phyloP scores from a whole-genome alignment of 2,329 filamentous ascomycete genomes.

The Rhinocladiella mackenziei region DNA sequence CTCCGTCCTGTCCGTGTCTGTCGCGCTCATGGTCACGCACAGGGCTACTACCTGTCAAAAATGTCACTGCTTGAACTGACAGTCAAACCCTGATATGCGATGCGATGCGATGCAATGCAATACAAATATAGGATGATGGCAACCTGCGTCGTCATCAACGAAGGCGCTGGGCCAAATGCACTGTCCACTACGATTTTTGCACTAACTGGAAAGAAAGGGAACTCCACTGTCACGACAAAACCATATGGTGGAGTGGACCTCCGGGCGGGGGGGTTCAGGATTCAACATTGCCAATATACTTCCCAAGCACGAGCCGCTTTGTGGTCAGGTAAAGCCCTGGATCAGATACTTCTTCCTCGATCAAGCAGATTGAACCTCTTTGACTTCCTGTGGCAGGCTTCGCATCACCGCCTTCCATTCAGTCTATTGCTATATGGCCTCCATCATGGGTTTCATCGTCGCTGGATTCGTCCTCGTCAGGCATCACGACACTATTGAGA shows the following conservation, averaged over 20 bases:
- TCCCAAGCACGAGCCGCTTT: constrained; percentile 14
- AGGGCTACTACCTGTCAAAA: too few species aligned
- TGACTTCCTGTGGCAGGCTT: constrained; percentile 7
- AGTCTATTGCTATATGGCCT: constrained; percentile 7
- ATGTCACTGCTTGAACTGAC: too few species aligned
- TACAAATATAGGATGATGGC: too few species aligned
- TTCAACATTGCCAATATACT: constrained; percentile 11
- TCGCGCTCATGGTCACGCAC: too few species aligned
- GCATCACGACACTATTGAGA: constrained; percentile 70
- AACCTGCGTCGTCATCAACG: too few species aligned
- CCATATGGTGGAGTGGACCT: constrained; percentile 1
- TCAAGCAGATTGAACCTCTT: constrained; percentile 7
- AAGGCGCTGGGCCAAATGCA: too few species aligned
- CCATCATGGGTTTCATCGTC: constrained; percentile 20
- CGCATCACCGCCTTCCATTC: constrained; percentile 1
- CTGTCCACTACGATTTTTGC: too few species aligned
- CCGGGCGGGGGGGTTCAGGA: neutral
- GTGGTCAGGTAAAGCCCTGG: constrained; percentile 4
- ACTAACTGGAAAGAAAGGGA: too few species aligned
- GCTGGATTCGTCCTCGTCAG: constrained; percentile 49
- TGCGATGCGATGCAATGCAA: too few species aligned
- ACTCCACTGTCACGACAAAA: constrained; percentile 1
- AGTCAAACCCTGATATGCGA: too few species aligned
- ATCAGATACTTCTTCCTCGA: constrained; percentile 5
- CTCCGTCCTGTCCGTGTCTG: too few species aligned